phyloP scores from a whole-genome alignment of 1,284 basidiomycete species.

The Apiotrichum sp. region DNA sequence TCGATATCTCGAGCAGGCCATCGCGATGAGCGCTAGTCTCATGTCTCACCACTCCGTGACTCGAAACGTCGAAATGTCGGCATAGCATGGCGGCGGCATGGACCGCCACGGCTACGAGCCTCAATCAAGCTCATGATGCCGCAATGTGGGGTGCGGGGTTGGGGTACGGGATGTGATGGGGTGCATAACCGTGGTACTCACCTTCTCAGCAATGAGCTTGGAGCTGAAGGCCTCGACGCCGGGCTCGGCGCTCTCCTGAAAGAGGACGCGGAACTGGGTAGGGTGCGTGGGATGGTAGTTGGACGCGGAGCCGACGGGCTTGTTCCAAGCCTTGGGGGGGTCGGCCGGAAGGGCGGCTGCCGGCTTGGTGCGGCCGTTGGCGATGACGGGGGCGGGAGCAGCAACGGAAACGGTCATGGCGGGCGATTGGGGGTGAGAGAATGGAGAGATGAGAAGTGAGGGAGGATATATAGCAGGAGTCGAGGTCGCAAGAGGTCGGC shows the following conservation, averaged over 20 bases:
- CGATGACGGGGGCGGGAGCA: background rate
- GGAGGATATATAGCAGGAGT: no score
- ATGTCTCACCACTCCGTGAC: no score
- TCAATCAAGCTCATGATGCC: no score
- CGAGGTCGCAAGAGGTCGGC: no score
- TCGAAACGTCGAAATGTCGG: no score
- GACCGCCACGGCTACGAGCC: no score
- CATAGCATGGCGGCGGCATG: no score
- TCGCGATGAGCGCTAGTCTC: no score
- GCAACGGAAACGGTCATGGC: background rate
- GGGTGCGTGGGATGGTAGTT: conserved; percentile 41
- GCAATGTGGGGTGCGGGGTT: no score
- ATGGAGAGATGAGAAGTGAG: background rate
- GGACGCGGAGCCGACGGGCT: conserved; percentile 36
- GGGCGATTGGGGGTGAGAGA: background rate
- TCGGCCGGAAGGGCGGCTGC: conserved; percentile 17
- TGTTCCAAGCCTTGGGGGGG: conserved; percentile 24
- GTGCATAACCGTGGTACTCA: conserved; percentile 17
- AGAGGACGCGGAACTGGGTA: conserved; percentile 37
- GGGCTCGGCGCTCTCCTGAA: conserved; percentile 19
- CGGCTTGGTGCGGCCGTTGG: background rate
- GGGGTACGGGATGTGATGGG: no score
- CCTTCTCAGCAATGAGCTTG: conserved; percentile 36
- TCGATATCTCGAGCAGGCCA: no score
- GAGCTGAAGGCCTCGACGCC: conserved; percentile 37